Conservation (phyloP, 257 asterid genomes). For the Capsicum chinense region DNA sequence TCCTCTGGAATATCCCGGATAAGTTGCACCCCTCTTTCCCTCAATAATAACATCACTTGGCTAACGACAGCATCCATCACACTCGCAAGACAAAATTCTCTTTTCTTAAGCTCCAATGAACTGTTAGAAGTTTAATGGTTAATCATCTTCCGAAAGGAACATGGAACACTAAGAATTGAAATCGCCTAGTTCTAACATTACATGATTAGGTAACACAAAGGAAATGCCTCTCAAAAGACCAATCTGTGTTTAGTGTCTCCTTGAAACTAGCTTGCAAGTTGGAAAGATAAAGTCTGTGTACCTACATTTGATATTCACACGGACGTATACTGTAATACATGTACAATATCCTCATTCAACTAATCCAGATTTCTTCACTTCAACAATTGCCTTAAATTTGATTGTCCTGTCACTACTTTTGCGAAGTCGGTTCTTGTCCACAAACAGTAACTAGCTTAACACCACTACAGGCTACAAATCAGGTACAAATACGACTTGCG, state of each 20-base stretch:
- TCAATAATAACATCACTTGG: conserved; percentile 76
- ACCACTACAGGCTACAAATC: background rate
- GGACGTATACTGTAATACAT: background rate
- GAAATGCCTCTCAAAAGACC: conserved; percentile 1
- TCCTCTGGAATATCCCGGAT: conserved; percentile 81
- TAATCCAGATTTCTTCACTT: conserved; percentile 10
- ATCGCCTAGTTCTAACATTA: background rate
- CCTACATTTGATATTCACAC: background rate
- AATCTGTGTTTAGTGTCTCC: background rate
- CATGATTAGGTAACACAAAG: background rate
- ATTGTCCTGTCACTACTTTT: background rate
- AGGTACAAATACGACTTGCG: background rate
- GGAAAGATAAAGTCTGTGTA: background rate
- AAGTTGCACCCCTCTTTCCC: conserved; percentile 78
- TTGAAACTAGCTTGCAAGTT: background rate
- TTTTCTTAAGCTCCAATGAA: conserved; percentile 73
- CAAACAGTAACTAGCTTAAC: background rate
- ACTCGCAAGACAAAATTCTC: conserved; percentile 69
- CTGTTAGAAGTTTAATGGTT: conserved; percentile 37
- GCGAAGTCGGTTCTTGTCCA: background rate
- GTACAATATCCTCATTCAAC: background rate
- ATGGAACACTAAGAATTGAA: background rate
- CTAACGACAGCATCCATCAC: conserved; percentile 89
- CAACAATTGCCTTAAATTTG: background rate
- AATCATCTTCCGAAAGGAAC: background rate